Evolutionary conservation across 2,329 filamentous ascomycete genomes (phyloP).

Genomic region (Scytalidium sp.): DNA sequence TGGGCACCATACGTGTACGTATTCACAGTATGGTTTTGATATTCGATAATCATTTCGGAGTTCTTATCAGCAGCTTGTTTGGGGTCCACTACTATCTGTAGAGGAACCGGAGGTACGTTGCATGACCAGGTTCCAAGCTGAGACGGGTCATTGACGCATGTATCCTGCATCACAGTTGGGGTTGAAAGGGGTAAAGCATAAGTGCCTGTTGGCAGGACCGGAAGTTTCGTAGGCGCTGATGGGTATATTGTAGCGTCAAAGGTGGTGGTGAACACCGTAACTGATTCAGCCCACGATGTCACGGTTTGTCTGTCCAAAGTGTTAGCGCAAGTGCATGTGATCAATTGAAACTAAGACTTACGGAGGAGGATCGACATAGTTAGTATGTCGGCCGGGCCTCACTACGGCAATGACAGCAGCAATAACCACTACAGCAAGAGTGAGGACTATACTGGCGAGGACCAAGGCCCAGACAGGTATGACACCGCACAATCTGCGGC

Average conservation of each 20-base stretch:
- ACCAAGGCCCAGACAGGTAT: slow-evolving; percentile 61
- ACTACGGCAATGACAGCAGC: slow-evolving; percentile 35
- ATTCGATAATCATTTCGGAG: slow-evolving; percentile 29
- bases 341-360: background rate
- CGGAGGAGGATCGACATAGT: background rate
- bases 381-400: slow-evolving; percentile 6
- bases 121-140: slow-evolving; percentile 64
- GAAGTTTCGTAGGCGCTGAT: slow-evolving; percentile 47
- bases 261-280: slow-evolving; percentile 30
- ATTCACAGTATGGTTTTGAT: slow-evolving; percentile 34
- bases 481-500: slow-evolving; percentile 54
- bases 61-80: slow-evolving; percentile 15
- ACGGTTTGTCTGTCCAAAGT: slow-evolving; percentile 16
- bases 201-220: slow-evolving; percentile 50
- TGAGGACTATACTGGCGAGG: slow-evolving; percentile 47
- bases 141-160: slow-evolving; percentile 54
- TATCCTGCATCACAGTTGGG: slow-evolving; percentile 45
- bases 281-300: slow-evolving; percentile 1
- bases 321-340: background rate
- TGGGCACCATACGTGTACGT: slow-evolving; percentile 59
- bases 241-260: slow-evolving; percentile 50
- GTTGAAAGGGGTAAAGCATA: slow-evolving; percentile 53
- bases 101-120: slow-evolving; percentile 36
- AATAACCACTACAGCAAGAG: slow-evolving; percentile 57
- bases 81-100: slow-evolving; percentile 16